Conservation (phyloP, 1,284 basidiomycete species). For the Schizopora paradoxa region DNA sequence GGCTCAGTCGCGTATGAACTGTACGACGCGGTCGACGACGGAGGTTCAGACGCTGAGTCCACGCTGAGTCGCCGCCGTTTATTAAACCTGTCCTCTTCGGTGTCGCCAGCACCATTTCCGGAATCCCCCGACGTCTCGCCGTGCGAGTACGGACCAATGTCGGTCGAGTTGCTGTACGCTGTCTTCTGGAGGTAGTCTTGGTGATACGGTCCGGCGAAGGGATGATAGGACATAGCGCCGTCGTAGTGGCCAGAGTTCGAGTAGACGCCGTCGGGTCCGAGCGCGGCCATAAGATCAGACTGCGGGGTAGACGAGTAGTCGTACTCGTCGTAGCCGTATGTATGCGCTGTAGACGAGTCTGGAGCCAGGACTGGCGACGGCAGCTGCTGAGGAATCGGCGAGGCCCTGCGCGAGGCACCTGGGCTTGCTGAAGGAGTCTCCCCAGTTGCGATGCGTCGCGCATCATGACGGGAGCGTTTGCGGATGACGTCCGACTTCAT, state of each 20-base stretch:
- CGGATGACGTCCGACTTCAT: slow-evolving; percentile 85
- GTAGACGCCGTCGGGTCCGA: slow-evolving; percentile 29
- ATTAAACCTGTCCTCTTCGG: slow-evolving; percentile 33
- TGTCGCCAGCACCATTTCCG: slow-evolving; percentile 24
- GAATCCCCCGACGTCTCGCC: slow-evolving; percentile 23
- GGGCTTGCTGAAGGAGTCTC: slow-evolving; percentile 69
- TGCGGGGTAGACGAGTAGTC: slow-evolving; percentile 37
- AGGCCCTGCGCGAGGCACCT: slow-evolving; percentile 65
- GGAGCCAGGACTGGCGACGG: slow-evolving; percentile 59
- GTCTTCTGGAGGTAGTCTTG: slow-evolving; percentile 56
- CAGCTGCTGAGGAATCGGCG: slow-evolving; percentile 45
- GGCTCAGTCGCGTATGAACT: slow-evolving; percentile 34
- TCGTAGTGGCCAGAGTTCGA: slow-evolving; percentile 27
- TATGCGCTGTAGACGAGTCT: slow-evolving; percentile 49
- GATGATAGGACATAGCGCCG: slow-evolving; percentile 27
- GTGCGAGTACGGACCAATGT: slow-evolving; percentile 44
- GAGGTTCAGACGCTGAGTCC: slow-evolving; percentile 62
- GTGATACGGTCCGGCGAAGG: slow-evolving; percentile 65
- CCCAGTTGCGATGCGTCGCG: slow-evolving; percentile 45
- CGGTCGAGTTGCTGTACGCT: slow-evolving; percentile 37
- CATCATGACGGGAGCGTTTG: slow-evolving; percentile 74
- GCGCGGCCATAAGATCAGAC: slow-evolving; percentile 60
- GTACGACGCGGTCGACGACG: slow-evolving; percentile 52
- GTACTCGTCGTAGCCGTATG: slow-evolving; percentile 35
- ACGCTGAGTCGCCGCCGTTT: slow-evolving; percentile 71